Base-by-base conservation (phyloP, 106 monocot genomes). In the Ottelia alismoides region DNA sequence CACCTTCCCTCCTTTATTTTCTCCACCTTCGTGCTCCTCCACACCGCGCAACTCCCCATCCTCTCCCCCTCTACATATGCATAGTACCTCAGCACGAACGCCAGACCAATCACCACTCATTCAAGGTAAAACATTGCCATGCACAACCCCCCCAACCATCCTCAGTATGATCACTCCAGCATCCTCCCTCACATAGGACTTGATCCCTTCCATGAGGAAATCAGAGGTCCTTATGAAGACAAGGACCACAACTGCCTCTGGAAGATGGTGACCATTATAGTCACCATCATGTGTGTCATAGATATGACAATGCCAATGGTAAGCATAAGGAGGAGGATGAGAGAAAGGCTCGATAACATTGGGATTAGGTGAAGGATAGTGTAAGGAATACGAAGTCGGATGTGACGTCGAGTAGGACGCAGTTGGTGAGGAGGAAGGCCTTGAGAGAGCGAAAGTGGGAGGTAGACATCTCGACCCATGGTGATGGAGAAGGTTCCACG, bases 351-450 rank as follows among this genome's bases (percentile, higher is more conserved):
- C 67, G 58, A 63, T 51, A 69, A 49, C 40, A 82, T 75, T 46
- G 92, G 92, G 57, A 92, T 22, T 20, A 92, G 86, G 64, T 86
- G 92, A 56, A 92, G 51, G 92, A 92, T 55, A 92, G 86, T 22
- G 77, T 79, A 22, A 92, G 87, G 74, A 93, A 93, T 63, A 79
- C 74, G 79, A 79, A 86, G 67, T 87, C 72, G 11, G 83, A 87
- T 27, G 92, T 77, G 3, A 72, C 74, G 49, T 77, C 92, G 25
- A 93, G 77, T 31, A 83, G 72, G 47, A 82, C 19, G 80, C 87
- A 93, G 77, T 87, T 93, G 49, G 66, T 57, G 53, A 92, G 65
- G 56, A 92, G 79, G 74, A 87, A 83, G 47, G 58, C 51, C 46
- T 76, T 78, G 72, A 83, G 87, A 22, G 87, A 69, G 47, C 74